Evolutionary conservation across 2,329 filamentous ascomycete species (phyloP), one percentile per base, ranked within the genome.

Genomic region (Metarhizium robertsii): DNA sequence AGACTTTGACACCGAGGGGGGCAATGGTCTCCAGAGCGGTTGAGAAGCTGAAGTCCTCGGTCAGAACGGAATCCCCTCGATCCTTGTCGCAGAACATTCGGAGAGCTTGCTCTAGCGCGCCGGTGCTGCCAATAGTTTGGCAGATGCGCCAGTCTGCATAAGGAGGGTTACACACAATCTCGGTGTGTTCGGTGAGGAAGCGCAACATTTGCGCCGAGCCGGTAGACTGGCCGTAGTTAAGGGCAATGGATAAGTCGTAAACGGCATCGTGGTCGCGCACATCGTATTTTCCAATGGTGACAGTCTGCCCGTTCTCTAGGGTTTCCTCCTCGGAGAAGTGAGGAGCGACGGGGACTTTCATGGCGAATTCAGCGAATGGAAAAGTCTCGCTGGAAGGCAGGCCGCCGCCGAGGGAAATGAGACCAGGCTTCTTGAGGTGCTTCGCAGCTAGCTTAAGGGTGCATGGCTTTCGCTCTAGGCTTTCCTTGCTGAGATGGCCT

Each of bases 121-220:
- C 90, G 0, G 94, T 97, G 71, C 86, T 94, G 53, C 92, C 94
- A 45, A 92, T 81, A 2, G 86, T 92, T 74, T 96, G 79, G 54
- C 85, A 86, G 64, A 89, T 89, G 60, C 83, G 79, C 94, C 94
- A 99, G 73, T 99, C 92, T 18, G 85, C 80, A 68, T 97, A 97
- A 0, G 89, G 90, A 16, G 92, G 92, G 58, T 83, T 79, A 70
- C 90, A 89, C 16, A 96, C 84, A 55, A 97, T 83, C 73, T 99
- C 92, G 0, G 92, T 95, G 72, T 97, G 94, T 75, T 99, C 94
- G 0, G 92, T 95, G 52, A 97, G 79, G 74, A 88, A 97, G 58
- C 94, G 85, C 59, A 96, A 75, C 69, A 99, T 78, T 73, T 96
- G 94, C 3, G 90, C 87, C 11, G 90, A 84, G 18, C 94, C 94